Base-by-base conservation (phyloP, 345 rosid species). In the Hevea brasiliensis region DNA sequence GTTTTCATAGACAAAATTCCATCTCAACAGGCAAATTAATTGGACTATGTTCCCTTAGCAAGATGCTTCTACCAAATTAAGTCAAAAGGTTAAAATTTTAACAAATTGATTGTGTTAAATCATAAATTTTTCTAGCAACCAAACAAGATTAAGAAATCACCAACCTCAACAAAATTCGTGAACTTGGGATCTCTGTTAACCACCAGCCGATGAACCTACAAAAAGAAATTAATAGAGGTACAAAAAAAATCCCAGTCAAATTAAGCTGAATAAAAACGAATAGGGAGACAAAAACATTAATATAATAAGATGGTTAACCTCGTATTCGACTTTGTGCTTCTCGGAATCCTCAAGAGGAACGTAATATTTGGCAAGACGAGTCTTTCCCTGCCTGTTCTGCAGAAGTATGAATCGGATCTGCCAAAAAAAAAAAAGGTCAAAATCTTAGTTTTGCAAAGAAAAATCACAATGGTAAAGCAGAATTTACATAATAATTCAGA, bases 321-420 rank as follows among this genome's bases (percentile, higher is more conserved):
- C 98, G 86, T 92, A 94, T 77, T 94, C 98, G 75, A 94, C 95
- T 74, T 87, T 92, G 89, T 94, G 97, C 85, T 94, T 92, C 92
- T 94, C 97, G 40, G 97, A 87, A 71, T 92, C 98, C 81, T 94
- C 97, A 65, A 94, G 95, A 70, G 98, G 98, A 45, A 94, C 95
- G 70, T 94, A 94, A 84, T 94, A 94, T 70, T 94, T 94, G 72
- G 98, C 98, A 10, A 94, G 97, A 82, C 98, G 97, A 72, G 98
- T 94, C 92, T 94, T 94, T 11, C 98, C 98, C 80, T 94, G 97
- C 85, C 98, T 87, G 86, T 94, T 94, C 83, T 94, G 98, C 78
- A 94, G 78, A 77, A 94, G 87, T 68, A 94, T 92, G 89, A 94
- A 92, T 29, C 98, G 98, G 96, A 94, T 94, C 98, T 93, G 87